phyloP scores from a whole-genome alignment of 73 alveolate genomes.

The Tetrahymena elliotti region DNA sequence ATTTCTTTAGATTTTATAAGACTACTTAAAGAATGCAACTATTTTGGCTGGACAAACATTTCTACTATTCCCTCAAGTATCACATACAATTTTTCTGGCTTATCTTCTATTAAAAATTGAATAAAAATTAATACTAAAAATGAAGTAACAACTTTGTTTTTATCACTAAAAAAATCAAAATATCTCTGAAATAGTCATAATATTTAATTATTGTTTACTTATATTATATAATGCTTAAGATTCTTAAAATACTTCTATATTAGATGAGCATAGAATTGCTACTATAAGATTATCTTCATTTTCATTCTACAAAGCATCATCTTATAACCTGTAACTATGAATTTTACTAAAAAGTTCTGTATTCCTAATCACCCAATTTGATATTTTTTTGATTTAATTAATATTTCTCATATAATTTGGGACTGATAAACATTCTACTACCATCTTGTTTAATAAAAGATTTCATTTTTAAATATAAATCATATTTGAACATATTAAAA shows the following conservation, averaged over 20 bases:
- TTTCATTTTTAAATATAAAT: no score
- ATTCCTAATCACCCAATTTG: background rate
- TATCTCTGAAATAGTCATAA: no score
- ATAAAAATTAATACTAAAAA: background rate
- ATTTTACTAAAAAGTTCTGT: background rate
- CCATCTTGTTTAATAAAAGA: background rate
- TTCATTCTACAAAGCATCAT: background rate
- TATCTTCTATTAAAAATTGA: background rate
- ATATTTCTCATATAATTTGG: background rate
- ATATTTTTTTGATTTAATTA: background rate
- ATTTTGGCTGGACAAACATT: background rate
- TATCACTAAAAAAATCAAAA: no score
- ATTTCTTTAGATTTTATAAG: background rate
- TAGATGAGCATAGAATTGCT: background rate
- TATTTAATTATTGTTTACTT: background rate
- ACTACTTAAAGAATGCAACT: background rate
- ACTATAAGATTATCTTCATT: background rate
- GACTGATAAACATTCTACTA: background rate
- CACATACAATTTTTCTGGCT: background rate
- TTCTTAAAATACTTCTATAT: background rate
- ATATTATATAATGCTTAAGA: background rate
- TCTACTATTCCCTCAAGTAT: background rate
- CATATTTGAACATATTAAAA: no score
- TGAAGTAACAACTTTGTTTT: background rate
- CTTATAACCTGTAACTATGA: background rate